Percentiles rank a stretch among this genome's conserved stretches.
Evolutionary conservation across 768 basidiomycete species (phyloP).

Genomic region (Mycena chlorophos): DNA sequence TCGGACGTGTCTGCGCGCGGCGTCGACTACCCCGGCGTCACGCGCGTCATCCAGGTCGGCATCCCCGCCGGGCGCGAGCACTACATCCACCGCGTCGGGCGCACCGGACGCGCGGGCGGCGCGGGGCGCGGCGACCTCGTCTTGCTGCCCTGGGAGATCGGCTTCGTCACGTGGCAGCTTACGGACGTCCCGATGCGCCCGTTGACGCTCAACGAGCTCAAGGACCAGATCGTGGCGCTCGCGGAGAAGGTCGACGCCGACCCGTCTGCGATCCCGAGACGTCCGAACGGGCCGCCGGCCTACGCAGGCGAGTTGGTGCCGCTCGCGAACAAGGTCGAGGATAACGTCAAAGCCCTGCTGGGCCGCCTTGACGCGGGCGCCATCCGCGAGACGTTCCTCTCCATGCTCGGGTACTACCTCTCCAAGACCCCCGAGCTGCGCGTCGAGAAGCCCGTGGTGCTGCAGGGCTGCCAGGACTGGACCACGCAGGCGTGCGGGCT

Average conservation of each 20-base stretch:
- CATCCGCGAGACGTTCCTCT: slow-evolving; percentile 61
- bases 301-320: slow-evolving; percentile 24
- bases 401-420: slow-evolving; percentile 73
- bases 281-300: not conserved
- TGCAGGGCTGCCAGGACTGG: slow-evolving; percentile 66
- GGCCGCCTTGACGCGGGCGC: slow-evolving; percentile 47
- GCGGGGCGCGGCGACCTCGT: slow-evolving; percentile 76
- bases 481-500: slow-evolving; percentile 56
- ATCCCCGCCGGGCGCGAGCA: slow-evolving; percentile 66
- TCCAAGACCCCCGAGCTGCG: slow-evolving; percentile 51
- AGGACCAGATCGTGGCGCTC: slow-evolving; percentile 46
- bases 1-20: slow-evolving; percentile 90
- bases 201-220: slow-evolving; percentile 49
- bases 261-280: slow-evolving; percentile 32
- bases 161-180: slow-evolving; percentile 64
- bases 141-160: slow-evolving; percentile 75
- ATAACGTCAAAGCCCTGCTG: slow-evolving; percentile 32
- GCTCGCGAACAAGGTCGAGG: slow-evolving; percentile 30
- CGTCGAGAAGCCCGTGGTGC: slow-evolving; percentile 40
- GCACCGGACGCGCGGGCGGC: slow-evolving; percentile 73
- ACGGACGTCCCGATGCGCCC: slow-evolving; percentile 69
- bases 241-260: slow-evolving; percentile 49
- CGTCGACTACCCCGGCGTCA: slow-evolving; percentile 86
- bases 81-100: slow-evolving; percentile 84
- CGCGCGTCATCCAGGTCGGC: slow-evolving; percentile 90